A percentile compares a stretch with the other conserved stretches of the same genome.
These are phyloP conservation scores for Aspergillus pseudoglaucus DNA, from an alignment of 2,329 filamentous ascomycete species.

Conservation along the genomic window DNA sequence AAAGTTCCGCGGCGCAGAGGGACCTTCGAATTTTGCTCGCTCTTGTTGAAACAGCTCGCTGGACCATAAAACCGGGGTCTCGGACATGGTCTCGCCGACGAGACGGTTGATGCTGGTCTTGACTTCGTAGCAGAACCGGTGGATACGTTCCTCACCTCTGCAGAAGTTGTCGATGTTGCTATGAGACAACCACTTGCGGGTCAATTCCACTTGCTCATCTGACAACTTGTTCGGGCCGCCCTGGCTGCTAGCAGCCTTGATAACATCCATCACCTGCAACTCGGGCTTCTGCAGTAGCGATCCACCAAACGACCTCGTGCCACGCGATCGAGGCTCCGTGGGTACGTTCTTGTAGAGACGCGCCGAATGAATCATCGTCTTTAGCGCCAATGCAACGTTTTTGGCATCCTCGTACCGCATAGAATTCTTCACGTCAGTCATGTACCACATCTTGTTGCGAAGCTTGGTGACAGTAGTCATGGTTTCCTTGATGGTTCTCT, in stretches of 20 bases:
- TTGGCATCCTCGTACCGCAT: constrained; percentile 79
- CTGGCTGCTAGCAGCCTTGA: constrained; percentile 74
- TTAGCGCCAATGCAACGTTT: constrained; percentile 78
- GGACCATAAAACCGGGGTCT: constrained; percentile 85
- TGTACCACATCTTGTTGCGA: constrained; percentile 98
- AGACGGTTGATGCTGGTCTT: constrained; percentile 79
- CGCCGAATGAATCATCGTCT: constrained; percentile 69
- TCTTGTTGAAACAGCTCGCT: constrained; percentile 82
- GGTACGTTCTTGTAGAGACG: constrained; percentile 19
- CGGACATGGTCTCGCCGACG: constrained; percentile 73
- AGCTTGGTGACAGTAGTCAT: constrained; percentile 67
- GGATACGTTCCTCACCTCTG: constrained; percentile 87
- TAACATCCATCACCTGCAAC: constrained; percentile 76
- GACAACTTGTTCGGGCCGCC: constrained; percentile 91
- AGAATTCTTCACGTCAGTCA: constrained; percentile 86
- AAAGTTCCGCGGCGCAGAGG: constrained; percentile 27
- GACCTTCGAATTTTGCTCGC: constrained; percentile 36
- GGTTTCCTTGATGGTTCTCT: constrained; percentile 66
- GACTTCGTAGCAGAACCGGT: constrained; percentile 86
- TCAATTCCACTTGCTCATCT: constrained; percentile 89
- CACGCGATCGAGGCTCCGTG: constrained; percentile 32
- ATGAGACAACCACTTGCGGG: constrained; percentile 71
- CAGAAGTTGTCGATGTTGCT: constrained; percentile 88
- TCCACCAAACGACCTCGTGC: constrained; percentile 43
- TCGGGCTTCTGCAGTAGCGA: constrained; percentile 72